A percentile compares a stretch with the other conserved stretches of the same genome.
Evolutionary conservation across 345 rosid genomes (phyloP).

Genomic region (Gossypium ekmanianum): DNA sequence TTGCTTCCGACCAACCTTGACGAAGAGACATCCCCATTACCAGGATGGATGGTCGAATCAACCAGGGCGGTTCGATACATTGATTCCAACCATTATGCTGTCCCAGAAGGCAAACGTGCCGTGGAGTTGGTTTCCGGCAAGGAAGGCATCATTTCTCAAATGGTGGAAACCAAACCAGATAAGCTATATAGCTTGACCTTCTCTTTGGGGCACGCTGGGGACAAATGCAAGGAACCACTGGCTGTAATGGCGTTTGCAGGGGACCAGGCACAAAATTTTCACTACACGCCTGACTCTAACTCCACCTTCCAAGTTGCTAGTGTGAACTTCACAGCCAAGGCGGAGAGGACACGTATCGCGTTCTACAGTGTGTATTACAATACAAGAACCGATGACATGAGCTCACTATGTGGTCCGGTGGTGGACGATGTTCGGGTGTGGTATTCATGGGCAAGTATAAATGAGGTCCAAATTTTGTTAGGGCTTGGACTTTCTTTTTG

Average conservation of each 20-base stretch:
- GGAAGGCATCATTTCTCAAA: slow-evolving; percentile 93
- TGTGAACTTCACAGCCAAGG: slow-evolving; percentile 84
- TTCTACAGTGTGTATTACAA: slow-evolving; percentile 92
- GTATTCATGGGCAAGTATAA: slow-evolving; percentile 45
- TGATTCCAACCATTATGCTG: slow-evolving; percentile 75
- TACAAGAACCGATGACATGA: slow-evolving; percentile 89
- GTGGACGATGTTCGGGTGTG: slow-evolving; percentile 82
- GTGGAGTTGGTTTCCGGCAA: slow-evolving; percentile 85
- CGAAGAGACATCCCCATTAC: slow-evolving; percentile 75
- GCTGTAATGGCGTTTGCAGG: slow-evolving; percentile 93
- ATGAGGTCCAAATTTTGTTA: slow-evolving; percentile 23
- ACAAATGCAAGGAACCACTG: slow-evolving; percentile 84
- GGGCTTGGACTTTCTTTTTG: slow-evolving; percentile 35
- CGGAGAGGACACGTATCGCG: slow-evolving; percentile 81
- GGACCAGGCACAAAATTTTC: slow-evolving; percentile 76
- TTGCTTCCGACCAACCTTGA: slow-evolving; percentile 88
- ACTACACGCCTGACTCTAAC: slow-evolving; percentile 72
- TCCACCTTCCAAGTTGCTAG: slow-evolving; percentile 52
- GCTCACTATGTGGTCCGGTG: slow-evolving; percentile 96
- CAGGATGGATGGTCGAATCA: slow-evolving; percentile 93
- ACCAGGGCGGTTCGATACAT: slow-evolving; percentile 86
- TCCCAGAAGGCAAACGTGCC: slow-evolving; percentile 85
- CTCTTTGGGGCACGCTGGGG: slow-evolving; percentile 76
- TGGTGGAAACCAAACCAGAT: slow-evolving; percentile 69
- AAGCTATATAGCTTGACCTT: slow-evolving; percentile 55